Percentiles rank a stretch among this genome's conserved stretches.
These are phyloP conservation scores for Phytophthora niederhauseri DNA, from an alignment of 352 stramenopile genomes.

Conservation along the genomic window DNA sequence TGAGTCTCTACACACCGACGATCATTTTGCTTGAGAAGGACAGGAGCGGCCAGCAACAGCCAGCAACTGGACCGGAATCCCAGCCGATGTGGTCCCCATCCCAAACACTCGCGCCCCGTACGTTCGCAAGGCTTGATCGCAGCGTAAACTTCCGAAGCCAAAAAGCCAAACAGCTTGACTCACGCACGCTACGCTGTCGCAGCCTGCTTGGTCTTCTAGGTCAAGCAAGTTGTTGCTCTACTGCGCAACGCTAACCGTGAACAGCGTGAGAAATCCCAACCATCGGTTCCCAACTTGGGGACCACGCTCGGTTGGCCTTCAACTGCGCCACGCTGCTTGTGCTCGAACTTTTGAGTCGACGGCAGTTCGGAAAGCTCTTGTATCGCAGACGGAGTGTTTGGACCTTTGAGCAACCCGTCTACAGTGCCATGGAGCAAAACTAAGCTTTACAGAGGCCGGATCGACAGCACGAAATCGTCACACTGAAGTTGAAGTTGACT, in stretches of 20 bases:
- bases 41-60: not conserved
- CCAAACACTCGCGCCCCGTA: constrained; percentile 2
- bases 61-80: constrained; percentile 4
- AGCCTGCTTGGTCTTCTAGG: not conserved
- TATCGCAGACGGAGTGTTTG: not conserved
- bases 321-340: not conserved
- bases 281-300: not conserved
- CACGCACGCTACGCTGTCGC: not conserved
- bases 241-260: not conserved
- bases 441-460: not conserved
- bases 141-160: not conserved
- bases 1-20: not conserved
- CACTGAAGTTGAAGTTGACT: constrained; percentile 10
- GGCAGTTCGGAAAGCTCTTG: not conserved
- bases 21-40: not conserved
- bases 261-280: not conserved
- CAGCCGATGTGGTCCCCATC: constrained; percentile 17
- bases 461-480: constrained; percentile 16
- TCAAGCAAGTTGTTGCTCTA: not conserved
- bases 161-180: not conserved
- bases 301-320: no score
- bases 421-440: constrained; percentile 1
- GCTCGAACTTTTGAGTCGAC: not conserved
- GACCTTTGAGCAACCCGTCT: not conserved
- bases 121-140: not conserved